phyloP scores from a whole-genome alignment of 2,329 filamentous ascomycete genomes.

The Drechslerella coelobrocha region DNA sequence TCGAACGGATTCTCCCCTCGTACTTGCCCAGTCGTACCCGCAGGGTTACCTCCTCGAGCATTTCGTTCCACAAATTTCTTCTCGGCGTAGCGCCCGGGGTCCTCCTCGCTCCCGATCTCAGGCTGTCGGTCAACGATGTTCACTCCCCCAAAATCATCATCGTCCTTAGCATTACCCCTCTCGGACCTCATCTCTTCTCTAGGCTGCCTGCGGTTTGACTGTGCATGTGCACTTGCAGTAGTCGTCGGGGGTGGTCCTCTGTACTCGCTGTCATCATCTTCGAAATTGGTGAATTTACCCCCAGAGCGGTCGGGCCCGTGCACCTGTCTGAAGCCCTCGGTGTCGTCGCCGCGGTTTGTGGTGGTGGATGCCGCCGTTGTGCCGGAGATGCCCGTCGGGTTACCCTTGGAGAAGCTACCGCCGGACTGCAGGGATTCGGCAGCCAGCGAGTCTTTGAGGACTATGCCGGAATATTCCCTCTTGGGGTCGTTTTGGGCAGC shows the following conservation, averaged over 20 bases:
- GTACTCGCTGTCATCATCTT: slow-evolving; percentile 11
- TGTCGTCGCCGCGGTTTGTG: slow-evolving; percentile 45
- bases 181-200: background rate
- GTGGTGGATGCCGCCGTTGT: slow-evolving; percentile 29
- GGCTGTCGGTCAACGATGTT: slow-evolving; percentile 44
- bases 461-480: slow-evolving; percentile 50
- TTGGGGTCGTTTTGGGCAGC: slow-evolving; percentile 35
- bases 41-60: slow-evolving; percentile 15
- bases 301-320: background rate
- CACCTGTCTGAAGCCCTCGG: slow-evolving; percentile 40
- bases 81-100: slow-evolving; percentile 51
- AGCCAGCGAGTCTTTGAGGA: slow-evolving; percentile 53
- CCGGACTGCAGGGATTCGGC: slow-evolving; percentile 50
- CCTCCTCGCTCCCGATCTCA: slow-evolving; percentile 50
- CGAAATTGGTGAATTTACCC: background rate
- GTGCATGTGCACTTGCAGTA: too few species aligned
- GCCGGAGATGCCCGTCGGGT: slow-evolving; percentile 48
- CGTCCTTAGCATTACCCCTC: background rate
- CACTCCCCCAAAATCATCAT: slow-evolving; percentile 27
- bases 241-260: too few species aligned
- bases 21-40: slow-evolving; percentile 7
- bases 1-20: slow-evolving; percentile 16
- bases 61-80: slow-evolving; percentile 35
- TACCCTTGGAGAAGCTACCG: slow-evolving; percentile 51
- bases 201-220: too few species aligned